A percentile compares a stretch with the other conserved stretches of the same genome.
phyloP scores from a whole-genome alignment of 495 filamentous ascomycete genomes.

The Parathielavia appendiculata region DNA sequence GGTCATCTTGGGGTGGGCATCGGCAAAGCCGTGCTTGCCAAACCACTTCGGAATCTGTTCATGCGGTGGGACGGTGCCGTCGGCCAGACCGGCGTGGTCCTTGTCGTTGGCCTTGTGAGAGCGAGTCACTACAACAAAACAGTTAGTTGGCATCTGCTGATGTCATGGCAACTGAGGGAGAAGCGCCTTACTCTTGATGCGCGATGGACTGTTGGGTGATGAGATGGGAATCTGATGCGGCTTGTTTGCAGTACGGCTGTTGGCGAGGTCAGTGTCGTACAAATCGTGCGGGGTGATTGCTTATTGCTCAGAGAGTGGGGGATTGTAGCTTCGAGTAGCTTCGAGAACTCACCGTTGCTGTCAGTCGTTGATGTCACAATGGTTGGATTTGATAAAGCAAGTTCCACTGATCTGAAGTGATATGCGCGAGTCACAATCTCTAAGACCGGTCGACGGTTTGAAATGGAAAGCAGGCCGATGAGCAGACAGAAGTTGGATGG shows the following conservation, averaged over 20 bases:
- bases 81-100: slow-evolving; percentile 65
- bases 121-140: slow-evolving; percentile 67
- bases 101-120: slow-evolving; percentile 89
- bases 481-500: neutral
- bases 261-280: slow-evolving; percentile 15
- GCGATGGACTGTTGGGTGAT: neutral
- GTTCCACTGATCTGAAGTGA: neutral
- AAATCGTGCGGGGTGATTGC: slow-evolving; percentile 16
- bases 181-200: slow-evolving; percentile 30
- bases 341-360: neutral
- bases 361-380: slow-evolving; percentile 13
- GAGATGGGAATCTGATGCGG: slow-evolving; percentile 2
- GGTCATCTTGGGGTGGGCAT: slow-evolving; percentile 80
- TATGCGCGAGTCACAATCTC: neutral
- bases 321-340: neutral
- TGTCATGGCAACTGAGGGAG: slow-evolving; percentile 8
- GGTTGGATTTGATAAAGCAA: neutral
- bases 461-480: slow-evolving; percentile 8
- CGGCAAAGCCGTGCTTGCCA: slow-evolving; percentile 76
- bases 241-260: neutral
- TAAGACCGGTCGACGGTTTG: slow-evolving; percentile 6
- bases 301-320: slow-evolving; percentile 1
- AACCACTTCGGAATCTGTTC: slow-evolving; percentile 87
- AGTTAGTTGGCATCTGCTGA: slow-evolving; percentile 17
- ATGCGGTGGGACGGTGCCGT: slow-evolving; percentile 57